phyloP scores from a whole-genome alignment of 2,329 filamentous ascomycete genomes.

The Falciphora oryzae region DNA sequence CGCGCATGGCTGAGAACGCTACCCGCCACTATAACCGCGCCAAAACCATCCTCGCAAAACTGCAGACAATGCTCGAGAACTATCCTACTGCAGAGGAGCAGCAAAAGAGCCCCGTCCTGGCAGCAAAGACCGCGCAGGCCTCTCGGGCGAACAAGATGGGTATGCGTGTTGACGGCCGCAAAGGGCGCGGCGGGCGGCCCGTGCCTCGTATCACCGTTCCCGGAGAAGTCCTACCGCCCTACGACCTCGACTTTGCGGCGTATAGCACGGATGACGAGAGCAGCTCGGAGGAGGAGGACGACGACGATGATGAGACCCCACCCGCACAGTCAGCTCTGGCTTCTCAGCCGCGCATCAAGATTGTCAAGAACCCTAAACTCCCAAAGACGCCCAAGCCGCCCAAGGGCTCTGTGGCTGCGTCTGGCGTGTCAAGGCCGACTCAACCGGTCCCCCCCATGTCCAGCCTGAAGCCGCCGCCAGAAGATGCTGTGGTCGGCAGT shows the following conservation, averaged over 20 bases:
- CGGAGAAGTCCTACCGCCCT: slow-evolving; percentile 60
- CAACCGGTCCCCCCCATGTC: slow-evolving; percentile 20
- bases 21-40: slow-evolving; percentile 56
- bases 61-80: slow-evolving; percentile 54
- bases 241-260: slow-evolving; percentile 57
- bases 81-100: slow-evolving; percentile 47
- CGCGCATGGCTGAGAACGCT: slow-evolving; percentile 59
- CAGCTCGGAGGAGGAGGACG: slow-evolving; percentile 41
- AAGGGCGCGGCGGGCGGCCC: slow-evolving; percentile 35
- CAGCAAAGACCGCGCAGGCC: slow-evolving; percentile 4
- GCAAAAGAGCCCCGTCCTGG: slow-evolving; percentile 35
- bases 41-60: slow-evolving; percentile 52
- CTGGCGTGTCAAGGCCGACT: slow-evolving; percentile 9
- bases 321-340: slow-evolving; percentile 28
- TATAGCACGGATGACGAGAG: slow-evolving; percentile 33
- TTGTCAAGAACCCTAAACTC: slow-evolving; percentile 28
- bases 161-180: slow-evolving; percentile 37
- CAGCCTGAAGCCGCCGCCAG: slow-evolving; percentile 50
- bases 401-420: slow-evolving; percentile 25
- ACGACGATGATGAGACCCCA: slow-evolving; percentile 32
- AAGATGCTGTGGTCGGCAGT: slow-evolving; percentile 53
- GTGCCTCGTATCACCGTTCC: slow-evolving; percentile 59
- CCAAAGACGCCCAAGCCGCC: slow-evolving; percentile 33
- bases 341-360: slow-evolving; percentile 41
- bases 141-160: slow-evolving; percentile 41